These are phyloP conservation scores for Cornus kousa DNA, from an alignment of 148 eudicot species.

Conservation along the genomic window DNA sequence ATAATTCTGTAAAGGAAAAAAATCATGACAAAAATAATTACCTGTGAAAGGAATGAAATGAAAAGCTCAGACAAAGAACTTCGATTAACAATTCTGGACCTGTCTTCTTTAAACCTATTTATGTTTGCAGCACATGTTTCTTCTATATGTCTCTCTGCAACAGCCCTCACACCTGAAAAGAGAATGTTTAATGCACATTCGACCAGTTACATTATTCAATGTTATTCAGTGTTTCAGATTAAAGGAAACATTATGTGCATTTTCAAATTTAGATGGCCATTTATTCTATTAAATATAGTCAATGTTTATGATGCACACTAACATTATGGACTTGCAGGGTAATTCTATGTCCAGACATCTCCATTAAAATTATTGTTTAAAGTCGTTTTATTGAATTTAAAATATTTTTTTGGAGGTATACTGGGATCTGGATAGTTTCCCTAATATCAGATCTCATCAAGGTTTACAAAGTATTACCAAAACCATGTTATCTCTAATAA, in stretches of 20 bases:
- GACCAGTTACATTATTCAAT: no score
- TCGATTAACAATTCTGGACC: conserved; percentile 39
- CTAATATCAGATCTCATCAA: background rate
- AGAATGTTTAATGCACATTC: conserved; percentile 4
- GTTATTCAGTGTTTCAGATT: no score
- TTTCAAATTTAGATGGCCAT: no score
- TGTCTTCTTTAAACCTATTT: conserved; percentile 41
- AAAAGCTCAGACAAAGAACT: conserved; percentile 78
- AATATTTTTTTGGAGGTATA: background rate
- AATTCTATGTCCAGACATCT: no score
- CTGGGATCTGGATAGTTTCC: background rate
- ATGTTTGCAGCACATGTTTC: conserved; percentile 56
- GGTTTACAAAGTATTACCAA: background rate
- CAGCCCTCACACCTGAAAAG: conserved; percentile 73
- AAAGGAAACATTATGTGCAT: no score
- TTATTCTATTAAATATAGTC: no score
- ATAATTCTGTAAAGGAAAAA: background rate
- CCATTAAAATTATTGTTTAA: no score
- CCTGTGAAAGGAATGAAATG: conserved; percentile 74
- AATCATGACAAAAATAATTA: conserved; percentile 15
- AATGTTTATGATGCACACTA: no score
- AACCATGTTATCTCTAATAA: background rate
- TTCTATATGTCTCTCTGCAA: conserved; percentile 65
- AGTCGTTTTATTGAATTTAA: background rate
- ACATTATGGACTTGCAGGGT: no score